Base-by-base conservation (phyloP, 164 flowering plant species). In the Aristolochia contorta region DNA sequence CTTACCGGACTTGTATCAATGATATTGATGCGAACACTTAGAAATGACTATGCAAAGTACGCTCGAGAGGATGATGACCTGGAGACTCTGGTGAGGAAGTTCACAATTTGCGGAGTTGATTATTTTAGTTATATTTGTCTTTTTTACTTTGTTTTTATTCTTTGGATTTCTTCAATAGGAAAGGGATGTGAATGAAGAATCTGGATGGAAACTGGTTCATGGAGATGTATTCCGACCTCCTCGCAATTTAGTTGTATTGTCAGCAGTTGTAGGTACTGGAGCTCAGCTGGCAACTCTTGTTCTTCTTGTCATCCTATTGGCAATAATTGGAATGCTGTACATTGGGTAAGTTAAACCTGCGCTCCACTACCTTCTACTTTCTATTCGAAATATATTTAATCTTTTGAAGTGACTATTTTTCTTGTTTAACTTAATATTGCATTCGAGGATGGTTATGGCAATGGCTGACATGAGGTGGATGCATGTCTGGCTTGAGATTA, bases 121-220 rank as follows among this genome's bases (percentile, higher is more conserved):
- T 37, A 37, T 37, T 37, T 37, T 37, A 37, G 1, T 37, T 37
- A 37, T 37, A 23, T 54, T 21, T 45, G 7, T 60, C 6, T n/a
- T 51, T 54, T 37, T 37, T 45, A 12, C 22, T 0, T 19, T 53
- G 65, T 37, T 22, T 15, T 16, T 30, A 54, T 27, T 30, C 15
- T 59, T 16, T 47, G 50, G 18, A 19, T 50, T 52, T 20, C 18
- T 33, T 16, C 16, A 48, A 62, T 25, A 93, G 98, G 98, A 93
- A 72, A 82, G 98, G 73, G 98, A 93, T 79, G 98, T 85, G 23
- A 93, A 86, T 72, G 98, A 93, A 72, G 98, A 93, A 75, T 90
- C 98, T 69, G 98, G 98, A 43, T 93, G 98, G 98, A 93, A 93
- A 68, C 97, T 93, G 79, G 97, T 93, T 55, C 99, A 93, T 74